Percentiles rank a stretch among this genome's conserved stretches.
These are phyloP conservation scores for Eucalyptus pumila DNA, from an alignment of 345 rosid genomes.

Conservation along the genomic window DNA sequence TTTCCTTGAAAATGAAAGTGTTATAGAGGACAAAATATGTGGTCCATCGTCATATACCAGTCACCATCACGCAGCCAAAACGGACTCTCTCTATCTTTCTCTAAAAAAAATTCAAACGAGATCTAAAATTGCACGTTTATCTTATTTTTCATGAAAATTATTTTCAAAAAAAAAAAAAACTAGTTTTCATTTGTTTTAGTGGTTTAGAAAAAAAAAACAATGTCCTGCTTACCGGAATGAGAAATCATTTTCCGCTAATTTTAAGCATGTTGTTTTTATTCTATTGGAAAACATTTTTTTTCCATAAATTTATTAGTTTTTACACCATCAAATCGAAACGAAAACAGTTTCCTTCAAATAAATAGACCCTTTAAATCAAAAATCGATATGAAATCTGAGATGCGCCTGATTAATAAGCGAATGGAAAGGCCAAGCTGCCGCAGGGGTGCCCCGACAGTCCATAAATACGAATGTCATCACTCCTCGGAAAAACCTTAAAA, in stretches of 20 bases:
- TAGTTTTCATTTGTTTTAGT: background rate
- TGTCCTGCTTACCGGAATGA: rapidly evolving
- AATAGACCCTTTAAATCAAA: background rate
- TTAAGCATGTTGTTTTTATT: background rate
- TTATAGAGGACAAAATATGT: background rate
- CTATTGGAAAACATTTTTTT: background rate
- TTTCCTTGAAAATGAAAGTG: background rate
- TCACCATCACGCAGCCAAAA: background rate
- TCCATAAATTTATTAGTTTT: too few relatives aligned
- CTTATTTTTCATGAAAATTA: background rate
- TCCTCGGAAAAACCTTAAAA: background rate
- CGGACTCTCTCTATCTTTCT: background rate
- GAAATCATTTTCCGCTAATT: background rate
- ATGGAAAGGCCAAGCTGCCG: background rate
- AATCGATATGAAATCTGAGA: background rate
- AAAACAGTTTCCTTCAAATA: background rate
- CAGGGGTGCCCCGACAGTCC: too few relatives aligned
- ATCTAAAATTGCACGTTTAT: background rate
- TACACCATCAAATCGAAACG: background rate
- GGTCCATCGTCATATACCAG: background rate
- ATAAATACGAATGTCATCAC: too few relatives aligned
- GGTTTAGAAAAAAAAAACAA: background rate
- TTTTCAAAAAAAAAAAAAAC: background rate
- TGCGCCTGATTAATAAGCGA: background rate
- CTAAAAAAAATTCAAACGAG: background rate